Base-by-base conservation (phyloP, 768 basidiomycete genomes). In the Rhodotorula sphaerocarpa region DNA sequence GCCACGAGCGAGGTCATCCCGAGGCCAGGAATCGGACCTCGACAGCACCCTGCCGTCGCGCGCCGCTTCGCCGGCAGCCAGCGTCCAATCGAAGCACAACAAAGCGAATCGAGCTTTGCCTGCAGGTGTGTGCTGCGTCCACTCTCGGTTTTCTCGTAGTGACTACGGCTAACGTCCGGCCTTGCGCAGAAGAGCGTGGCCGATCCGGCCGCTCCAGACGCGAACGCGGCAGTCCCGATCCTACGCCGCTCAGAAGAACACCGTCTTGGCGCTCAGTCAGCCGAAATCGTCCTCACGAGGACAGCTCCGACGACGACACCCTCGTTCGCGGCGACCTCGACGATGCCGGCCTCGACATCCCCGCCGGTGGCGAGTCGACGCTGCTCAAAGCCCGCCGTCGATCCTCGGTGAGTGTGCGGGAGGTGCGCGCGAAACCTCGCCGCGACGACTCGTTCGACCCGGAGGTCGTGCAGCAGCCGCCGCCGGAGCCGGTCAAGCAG, bases 211-310 rank as follows among this genome's bases (percentile, higher is more conserved):
- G 15, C 42, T 54, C 41, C 18, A 39, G 30, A 44, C 5, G 15
- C 16, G 10, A 16, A 39, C 10, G 16, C 36, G 36, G 16, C 10
- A 9, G 10, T 16, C 10, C 36, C 36, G 36, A 39, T 9, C 16
- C 28, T 18, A 34, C 61, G 2, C 42, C 47, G 23, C 36, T 61
- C 61, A 33, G 46, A 21, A 33, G 33, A 25, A n/a, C 57, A 4
- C 63, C 63, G 4, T n/a, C 48, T 3, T 65, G 63, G 63, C 57
- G 63, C 7, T 65, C 63, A 16, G 63, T 65, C 54, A 51, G 48
- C 12, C 63, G 63, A 20, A 65, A 65, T 45, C 58, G 58, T 10
- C 63, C 59, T 28, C 58, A 58, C n/a, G 42, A 50, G 0, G 58
- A 65, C 43, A 48, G 51, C 33, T 65, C 63, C 1, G 63, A 65